Percentiles rank a stretch among this genome's conserved stretches.
phyloP scores from a whole-genome alignment of 2,329 filamentous ascomycete species.

The Trichoderma harzianum region DNA sequence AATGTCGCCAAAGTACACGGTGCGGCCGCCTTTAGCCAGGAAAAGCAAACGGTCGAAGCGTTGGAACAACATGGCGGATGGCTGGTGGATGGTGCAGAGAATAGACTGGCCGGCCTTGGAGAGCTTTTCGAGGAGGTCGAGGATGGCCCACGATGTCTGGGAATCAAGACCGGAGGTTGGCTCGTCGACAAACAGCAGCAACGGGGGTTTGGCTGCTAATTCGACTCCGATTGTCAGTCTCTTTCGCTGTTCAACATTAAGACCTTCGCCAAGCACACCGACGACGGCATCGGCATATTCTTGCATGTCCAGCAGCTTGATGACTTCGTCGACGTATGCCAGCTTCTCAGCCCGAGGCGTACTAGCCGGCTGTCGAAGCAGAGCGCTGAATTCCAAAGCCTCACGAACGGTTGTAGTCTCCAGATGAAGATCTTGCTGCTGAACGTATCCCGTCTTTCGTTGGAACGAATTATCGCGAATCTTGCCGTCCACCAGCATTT shows the following conservation, averaged over 20 bases:
- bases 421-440: conserved; percentile 58
- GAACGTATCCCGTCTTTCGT: conserved; percentile 68
- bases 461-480: conserved; percentile 65
- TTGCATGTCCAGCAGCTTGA: conserved; percentile 52
- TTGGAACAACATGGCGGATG: conserved; percentile 39
- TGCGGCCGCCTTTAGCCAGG: conserved; percentile 42
- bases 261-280: conserved; percentile 39
- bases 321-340: conserved; percentile 52
- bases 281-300: conserved; percentile 56
- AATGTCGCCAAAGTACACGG: conserved; percentile 54
- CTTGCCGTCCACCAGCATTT: conserved; percentile 68
- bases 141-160: conserved; percentile 67
- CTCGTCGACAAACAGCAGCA: conserved; percentile 54
- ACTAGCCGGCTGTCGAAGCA: conserved; percentile 43
- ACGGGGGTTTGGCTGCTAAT: conserved; percentile 41
- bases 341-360: conserved; percentile 47
- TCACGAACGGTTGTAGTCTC: conserved; percentile 40
- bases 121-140: conserved; percentile 67
- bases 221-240: conserved; percentile 50
- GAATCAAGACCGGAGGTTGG: conserved; percentile 55
- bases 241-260: conserved; percentile 52
- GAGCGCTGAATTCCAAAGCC: conserved; percentile 35
- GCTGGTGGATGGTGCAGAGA: conserved; percentile 51
- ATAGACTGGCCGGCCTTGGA: conserved; percentile 47
- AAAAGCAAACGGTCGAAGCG: conserved; percentile 56